These are phyloP conservation scores for Talaromyces stipitatus DNA, from an alignment of 495 filamentous ascomycete species.

Conservation along the genomic window DNA sequence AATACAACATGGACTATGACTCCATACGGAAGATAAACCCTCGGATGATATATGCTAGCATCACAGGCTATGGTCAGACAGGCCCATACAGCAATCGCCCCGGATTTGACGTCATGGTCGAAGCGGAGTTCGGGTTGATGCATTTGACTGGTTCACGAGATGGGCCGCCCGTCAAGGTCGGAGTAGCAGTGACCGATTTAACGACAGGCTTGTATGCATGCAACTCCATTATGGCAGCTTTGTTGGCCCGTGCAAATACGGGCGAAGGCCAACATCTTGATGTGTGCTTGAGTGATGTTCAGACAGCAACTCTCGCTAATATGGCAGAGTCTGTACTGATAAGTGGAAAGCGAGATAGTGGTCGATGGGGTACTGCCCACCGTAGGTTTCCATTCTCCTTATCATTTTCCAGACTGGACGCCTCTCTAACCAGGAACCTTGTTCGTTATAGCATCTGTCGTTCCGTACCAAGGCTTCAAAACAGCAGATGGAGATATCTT, in stretches of 20 bases:
- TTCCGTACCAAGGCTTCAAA: conserved; percentile 78
- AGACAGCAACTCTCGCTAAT: conserved; percentile 75
- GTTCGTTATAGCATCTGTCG: conserved; percentile 62
- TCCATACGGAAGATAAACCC: conserved; percentile 65
- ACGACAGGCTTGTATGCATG: conserved; percentile 81
- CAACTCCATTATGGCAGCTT: conserved; percentile 76
- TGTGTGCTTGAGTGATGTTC: conserved; percentile 73
- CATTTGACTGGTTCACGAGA: conserved; percentile 79
- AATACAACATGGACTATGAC: conserved; percentile 71
- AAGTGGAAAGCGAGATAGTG: conserved; percentile 57
- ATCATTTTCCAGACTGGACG: background rate
- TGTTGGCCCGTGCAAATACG: conserved; percentile 54
- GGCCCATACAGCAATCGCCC: conserved; percentile 74
- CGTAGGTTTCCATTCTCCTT: conserved; percentile 13
- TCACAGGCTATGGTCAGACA: conserved; percentile 65
- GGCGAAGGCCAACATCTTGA: conserved; percentile 79
- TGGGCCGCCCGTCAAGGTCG: conserved; percentile 82
- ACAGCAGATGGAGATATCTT: conserved; percentile 76
- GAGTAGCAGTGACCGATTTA: conserved; percentile 82
- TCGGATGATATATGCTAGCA: conserved; percentile 20
- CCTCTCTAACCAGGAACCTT: background rate
- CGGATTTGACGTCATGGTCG: conserved; percentile 92
- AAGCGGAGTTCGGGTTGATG: conserved; percentile 86
- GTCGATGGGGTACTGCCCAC: conserved; percentile 86
- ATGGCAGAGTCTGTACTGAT: conserved; percentile 80